phyloP scores from a whole-genome alignment of 306 rosid genomes.

The Benincasa hispida region DNA sequence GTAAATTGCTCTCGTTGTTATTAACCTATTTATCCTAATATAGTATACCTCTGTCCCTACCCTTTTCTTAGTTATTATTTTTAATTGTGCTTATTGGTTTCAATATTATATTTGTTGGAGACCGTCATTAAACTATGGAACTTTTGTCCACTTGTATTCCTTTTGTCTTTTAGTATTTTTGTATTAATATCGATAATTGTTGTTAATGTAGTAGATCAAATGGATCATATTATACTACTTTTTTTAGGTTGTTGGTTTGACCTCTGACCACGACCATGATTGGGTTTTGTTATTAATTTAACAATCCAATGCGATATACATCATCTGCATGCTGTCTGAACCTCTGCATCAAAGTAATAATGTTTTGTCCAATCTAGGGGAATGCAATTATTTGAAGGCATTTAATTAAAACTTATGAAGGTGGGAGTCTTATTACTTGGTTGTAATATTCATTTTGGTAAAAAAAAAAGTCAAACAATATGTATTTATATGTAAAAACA shows the following conservation, averaged over 20 bases:
- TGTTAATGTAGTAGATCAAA: background rate
- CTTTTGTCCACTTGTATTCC: background rate
- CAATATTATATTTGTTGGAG: background rate
- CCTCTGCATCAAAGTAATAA: background rate
- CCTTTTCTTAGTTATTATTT: background rate
- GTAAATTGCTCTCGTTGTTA: background rate
- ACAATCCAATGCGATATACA: background rate
- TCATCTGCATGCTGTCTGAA: constrained; percentile 5
- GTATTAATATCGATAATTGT: background rate
- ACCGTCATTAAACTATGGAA: background rate
- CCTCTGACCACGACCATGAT: background rate
- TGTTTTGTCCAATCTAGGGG: background rate
- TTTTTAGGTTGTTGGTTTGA: background rate
- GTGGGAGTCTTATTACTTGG: background rate
- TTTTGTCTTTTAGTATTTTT: background rate
- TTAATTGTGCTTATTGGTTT: background rate
- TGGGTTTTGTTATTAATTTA: background rate
- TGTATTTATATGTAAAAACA: too few species aligned
- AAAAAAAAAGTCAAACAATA: background rate
- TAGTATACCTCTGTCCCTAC: background rate
- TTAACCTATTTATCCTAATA: background rate
- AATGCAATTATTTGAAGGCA: background rate
- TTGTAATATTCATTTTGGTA: background rate
- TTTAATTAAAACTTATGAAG: background rate
- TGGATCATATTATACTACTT: background rate